A percentile compares a stretch with the other conserved stretches of the same genome.
These are phyloP conservation scores for Quillaja saponaria DNA, from an alignment of 306 rosid species.

Conservation along the genomic window DNA sequence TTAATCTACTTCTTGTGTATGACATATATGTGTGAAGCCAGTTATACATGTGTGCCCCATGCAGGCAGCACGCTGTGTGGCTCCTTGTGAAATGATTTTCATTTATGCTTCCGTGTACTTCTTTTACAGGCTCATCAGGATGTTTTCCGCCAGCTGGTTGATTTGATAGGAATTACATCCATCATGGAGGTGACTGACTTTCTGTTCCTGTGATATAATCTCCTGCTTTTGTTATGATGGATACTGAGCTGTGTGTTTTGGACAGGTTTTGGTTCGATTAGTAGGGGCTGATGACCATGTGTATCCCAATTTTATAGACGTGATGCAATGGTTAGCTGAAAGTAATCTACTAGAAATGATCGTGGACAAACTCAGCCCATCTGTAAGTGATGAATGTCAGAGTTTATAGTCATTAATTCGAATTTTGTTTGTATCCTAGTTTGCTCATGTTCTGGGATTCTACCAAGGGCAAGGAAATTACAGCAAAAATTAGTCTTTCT, in stretches of 20 bases:
- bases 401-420: slow-evolving; percentile 22
- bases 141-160: slow-evolving; percentile 84
- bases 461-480: not conserved
- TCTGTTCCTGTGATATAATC: slow-evolving; percentile 6
- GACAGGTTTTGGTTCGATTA: slow-evolving; percentile 91
- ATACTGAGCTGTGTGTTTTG: slow-evolving; percentile 32
- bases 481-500: not conserved
- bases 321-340: slow-evolving; percentile 95
- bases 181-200: slow-evolving; percentile 84
- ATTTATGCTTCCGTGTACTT: slow-evolving; percentile 27
- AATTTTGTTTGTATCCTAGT: slow-evolving; percentile 21
- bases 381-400: slow-evolving; percentile 58
- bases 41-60: slow-evolving; percentile 12
- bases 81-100: slow-evolving; percentile 21
- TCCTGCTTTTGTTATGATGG: slow-evolving; percentile 23
- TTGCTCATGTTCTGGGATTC: slow-evolving; percentile 1
- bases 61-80: slow-evolving; percentile 8
- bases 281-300: slow-evolving; percentile 93
- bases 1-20: slow-evolving; percentile 9
- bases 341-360: slow-evolving; percentile 97
- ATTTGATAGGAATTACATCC: slow-evolving; percentile 96
- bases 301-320: slow-evolving; percentile 91
- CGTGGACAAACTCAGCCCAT: slow-evolving; percentile 85
- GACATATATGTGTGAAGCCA: slow-evolving; percentile 3
- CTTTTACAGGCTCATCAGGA: slow-evolving; percentile 84